Evolutionary conservation across 495 filamentous ascomycete species (phyloP).

Genomic region (Podospora tetraspora): DNA sequence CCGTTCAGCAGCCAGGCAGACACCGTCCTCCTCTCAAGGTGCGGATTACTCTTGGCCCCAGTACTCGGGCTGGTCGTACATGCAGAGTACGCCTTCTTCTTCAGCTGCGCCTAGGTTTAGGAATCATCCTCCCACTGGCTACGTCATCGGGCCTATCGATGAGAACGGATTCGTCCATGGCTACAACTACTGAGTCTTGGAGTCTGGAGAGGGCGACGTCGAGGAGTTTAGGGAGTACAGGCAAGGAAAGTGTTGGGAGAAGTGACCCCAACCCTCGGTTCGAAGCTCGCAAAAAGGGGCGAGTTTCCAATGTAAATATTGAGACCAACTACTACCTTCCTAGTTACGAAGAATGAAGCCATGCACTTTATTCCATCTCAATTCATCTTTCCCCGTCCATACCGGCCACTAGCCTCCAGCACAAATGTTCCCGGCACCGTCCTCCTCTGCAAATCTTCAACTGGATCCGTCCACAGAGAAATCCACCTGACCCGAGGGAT

Average conservation of each 20-base stretch:
- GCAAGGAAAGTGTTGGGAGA: background rate
- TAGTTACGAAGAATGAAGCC: too few relatives aligned
- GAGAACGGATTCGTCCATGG: too few relatives aligned
- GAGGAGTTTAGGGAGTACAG: background rate
- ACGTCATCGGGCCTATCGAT: too few relatives aligned
- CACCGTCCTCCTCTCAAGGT: too few relatives aligned
- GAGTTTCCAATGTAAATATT: background rate
- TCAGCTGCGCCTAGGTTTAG: too few relatives aligned
- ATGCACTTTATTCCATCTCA: background rate
- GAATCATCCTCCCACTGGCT: too few relatives aligned
- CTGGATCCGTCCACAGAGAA: background rate
- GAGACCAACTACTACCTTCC: background rate
- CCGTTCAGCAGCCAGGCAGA: too few relatives aligned
- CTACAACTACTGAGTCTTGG: too few relatives aligned
- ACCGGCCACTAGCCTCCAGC: background rate
- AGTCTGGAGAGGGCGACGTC: background rate
- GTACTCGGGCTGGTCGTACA: too few relatives aligned
- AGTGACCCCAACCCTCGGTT: background rate
- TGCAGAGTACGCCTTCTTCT: too few relatives aligned
- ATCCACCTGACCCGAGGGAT: background rate
- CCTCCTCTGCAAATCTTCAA: background rate
- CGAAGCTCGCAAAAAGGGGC: background rate
- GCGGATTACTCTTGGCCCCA: too few relatives aligned
- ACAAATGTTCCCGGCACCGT: background rate
- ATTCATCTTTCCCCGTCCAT: background rate